Conservation (phyloP, 2,329 filamentous ascomycete genomes). For the Lasiodiplodia sp. region DNA sequence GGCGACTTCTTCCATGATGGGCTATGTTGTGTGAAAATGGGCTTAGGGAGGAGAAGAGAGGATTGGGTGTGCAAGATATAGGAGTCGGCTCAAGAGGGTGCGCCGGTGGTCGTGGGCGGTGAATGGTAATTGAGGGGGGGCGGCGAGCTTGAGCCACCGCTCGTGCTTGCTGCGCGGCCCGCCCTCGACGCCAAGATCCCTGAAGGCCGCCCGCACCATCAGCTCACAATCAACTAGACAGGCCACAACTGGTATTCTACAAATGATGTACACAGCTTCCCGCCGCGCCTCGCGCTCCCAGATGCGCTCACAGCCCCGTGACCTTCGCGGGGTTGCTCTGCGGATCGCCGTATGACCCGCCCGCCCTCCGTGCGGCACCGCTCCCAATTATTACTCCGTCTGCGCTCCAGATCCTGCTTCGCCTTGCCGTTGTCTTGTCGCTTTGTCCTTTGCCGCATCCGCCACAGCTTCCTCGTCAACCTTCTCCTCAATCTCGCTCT, state of each 20-base stretch:
- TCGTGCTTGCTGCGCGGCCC: constrained; percentile 25
- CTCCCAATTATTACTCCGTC: constrained; percentile 26
- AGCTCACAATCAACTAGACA: constrained; percentile 29
- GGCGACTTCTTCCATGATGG: constrained; percentile 94
- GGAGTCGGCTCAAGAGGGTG: constrained; percentile 29
- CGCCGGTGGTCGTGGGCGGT: constrained; percentile 29
- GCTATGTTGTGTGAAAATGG: constrained; percentile 16
- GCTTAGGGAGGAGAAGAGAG: constrained; percentile 21
- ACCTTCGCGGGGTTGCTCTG: constrained; percentile 24
- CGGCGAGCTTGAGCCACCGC: constrained; percentile 30
- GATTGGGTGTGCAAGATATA: constrained; percentile 25
- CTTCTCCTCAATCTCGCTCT: constrained; percentile 1
- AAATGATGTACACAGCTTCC: constrained; percentile 21
- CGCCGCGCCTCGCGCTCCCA: constrained; percentile 9
- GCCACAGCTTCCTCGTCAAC: constrained; percentile 2
- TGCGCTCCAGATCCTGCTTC: constrained; percentile 2
- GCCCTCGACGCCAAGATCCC: constrained; percentile 29
- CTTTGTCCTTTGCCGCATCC: constrained; percentile 2
- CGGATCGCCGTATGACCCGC: constrained; percentile 18
- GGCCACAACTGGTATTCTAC: constrained; percentile 25
- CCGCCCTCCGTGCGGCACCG: constrained; percentile 19
- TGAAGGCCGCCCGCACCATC: constrained; percentile 23
- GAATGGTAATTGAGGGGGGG: constrained; percentile 30
- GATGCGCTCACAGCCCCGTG: constrained; percentile 16
- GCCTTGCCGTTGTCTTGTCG: constrained; percentile 11